Evolutionary conservation across 495 filamentous ascomycete species (phyloP).

Genomic region (Aspergillus sparsus): DNA sequence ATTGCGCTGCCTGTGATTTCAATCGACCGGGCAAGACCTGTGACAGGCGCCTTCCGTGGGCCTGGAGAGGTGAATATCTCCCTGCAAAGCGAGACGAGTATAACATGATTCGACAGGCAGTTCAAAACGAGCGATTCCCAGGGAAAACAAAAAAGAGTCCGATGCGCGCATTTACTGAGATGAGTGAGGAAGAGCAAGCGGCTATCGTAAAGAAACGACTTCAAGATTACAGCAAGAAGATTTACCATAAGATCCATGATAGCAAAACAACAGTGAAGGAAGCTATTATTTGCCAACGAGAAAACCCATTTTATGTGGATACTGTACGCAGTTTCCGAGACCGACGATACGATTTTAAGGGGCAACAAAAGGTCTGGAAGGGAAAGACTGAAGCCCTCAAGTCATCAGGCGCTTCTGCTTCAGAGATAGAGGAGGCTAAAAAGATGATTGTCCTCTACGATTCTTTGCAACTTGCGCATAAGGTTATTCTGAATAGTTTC

Average conservation of each 20-base stretch:
- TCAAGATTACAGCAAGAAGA: conserved; percentile 93
- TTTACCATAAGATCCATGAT: conserved; percentile 99
- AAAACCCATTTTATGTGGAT: conserved; percentile 98
- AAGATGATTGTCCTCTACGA: conserved; percentile 99
- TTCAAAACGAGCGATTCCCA: conserved; percentile 93
- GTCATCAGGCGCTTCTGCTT: conserved; percentile 69
- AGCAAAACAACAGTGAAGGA: conserved; percentile 90
- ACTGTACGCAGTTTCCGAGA: conserved; percentile 95
- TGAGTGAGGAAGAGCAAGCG: conserved; percentile 82
- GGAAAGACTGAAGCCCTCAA: conserved; percentile 88
- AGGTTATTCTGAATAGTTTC: conserved; percentile 98
- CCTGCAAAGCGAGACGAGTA: conserved; percentile 97
- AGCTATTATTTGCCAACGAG: conserved; percentile 96
- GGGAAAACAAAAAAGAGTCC: conserved; percentile 68
- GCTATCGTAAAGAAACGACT: conserved; percentile 80
- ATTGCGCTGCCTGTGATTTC: conserved; percentile 97
- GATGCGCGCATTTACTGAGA: conserved; percentile 74
- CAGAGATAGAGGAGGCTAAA: conserved; percentile 89
- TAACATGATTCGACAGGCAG: conserved; percentile 93
- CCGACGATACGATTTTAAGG: conserved; percentile 96
- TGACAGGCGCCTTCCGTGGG: conserved; percentile 92
- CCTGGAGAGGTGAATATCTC: conserved; percentile 97
- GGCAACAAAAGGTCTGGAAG: conserved; percentile 97
- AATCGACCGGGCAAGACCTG: conserved; percentile 97
- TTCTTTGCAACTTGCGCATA: conserved; percentile 94